phyloP scores from a whole-genome alignment of 345 rosid species.

The Ceriops tagal region DNA sequence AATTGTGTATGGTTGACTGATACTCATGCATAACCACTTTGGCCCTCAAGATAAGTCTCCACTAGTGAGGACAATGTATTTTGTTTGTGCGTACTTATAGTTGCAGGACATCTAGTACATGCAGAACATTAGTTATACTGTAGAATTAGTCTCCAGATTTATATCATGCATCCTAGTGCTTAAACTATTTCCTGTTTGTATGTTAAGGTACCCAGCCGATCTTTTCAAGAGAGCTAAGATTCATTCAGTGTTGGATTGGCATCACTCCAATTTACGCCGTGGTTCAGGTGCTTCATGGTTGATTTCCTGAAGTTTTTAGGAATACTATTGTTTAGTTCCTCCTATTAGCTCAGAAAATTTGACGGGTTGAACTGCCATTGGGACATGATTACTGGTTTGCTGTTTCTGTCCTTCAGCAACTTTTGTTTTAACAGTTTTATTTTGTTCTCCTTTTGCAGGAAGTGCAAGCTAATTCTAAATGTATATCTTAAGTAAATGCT shows the following conservation, averaged over 20 bases:
- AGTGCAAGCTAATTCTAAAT: background rate
- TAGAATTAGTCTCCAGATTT: background rate
- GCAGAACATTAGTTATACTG: background rate
- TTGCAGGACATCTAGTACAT: background rate
- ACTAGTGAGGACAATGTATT: background rate
- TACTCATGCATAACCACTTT: background rate
- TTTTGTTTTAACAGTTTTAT: background rate
- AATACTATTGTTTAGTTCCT: background rate
- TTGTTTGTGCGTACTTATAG: background rate
- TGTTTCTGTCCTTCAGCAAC: too few species aligned
- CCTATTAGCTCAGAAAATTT: too few species aligned
- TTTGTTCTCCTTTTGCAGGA: background rate
- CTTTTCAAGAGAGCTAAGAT: constrained; percentile 74
- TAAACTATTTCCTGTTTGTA: constrained; percentile 1
- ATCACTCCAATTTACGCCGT: constrained; percentile 67
- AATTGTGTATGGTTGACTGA: background rate
- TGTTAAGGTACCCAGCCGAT: constrained; percentile 77
- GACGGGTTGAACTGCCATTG: too few species aligned
- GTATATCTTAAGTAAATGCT: too few species aligned
- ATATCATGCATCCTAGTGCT: background rate
- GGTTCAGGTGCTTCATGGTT: constrained; percentile 52
- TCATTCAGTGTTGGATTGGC: constrained; percentile 85
- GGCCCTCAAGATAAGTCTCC: background rate
- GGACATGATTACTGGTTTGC: too few species aligned
- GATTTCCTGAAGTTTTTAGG: background rate